A percentile compares a stretch with the other conserved stretches of the same genome.
phyloP scores from a whole-genome alignment of 2,329 filamentous ascomycete species.

The Coniochaeta prunicola region DNA sequence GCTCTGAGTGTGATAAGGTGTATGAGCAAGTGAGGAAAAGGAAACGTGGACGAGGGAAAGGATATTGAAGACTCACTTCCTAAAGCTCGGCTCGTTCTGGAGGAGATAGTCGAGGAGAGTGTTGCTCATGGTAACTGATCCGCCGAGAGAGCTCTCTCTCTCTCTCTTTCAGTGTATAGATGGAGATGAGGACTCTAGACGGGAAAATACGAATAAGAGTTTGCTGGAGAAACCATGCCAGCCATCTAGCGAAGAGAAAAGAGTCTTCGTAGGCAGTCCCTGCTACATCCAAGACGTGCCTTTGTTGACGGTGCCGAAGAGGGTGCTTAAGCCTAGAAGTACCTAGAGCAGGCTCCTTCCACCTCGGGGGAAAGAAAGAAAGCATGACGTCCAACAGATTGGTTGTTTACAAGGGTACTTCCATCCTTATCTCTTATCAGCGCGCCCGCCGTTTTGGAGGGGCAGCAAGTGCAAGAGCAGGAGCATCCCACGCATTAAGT shows the following conservation, averaged over 20 bases:
- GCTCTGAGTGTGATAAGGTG: slow-evolving; percentile 12
- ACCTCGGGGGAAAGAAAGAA: not conserved
- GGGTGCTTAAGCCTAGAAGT: not conserved
- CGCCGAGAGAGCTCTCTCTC: too few species aligned
- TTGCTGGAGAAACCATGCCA: slow-evolving; percentile 2
- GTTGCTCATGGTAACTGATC: slow-evolving; percentile 7
- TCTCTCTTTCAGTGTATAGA: not conserved
- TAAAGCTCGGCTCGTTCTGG: slow-evolving; percentile 20
- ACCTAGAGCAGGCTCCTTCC: too few species aligned
- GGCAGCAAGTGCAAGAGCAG: not conserved
- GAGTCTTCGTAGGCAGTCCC: slow-evolving; percentile 16
- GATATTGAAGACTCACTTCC: slow-evolving; percentile 14
- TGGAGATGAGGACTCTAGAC: not conserved
- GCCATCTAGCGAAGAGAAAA: slow-evolving; percentile 16
- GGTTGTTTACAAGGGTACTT: slow-evolving; percentile 2
- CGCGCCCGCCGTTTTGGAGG: slow-evolving; percentile 2
- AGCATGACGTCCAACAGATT: slow-evolving; percentile 9
- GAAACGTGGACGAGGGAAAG: not conserved
- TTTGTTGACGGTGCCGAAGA: not conserved
- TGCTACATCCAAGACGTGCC: not conserved
- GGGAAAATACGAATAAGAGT: not conserved
- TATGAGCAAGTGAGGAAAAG: slow-evolving; percentile 2
- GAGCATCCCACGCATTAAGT: too few species aligned
- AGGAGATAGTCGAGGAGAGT: slow-evolving; percentile 20
- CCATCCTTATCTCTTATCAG: slow-evolving; percentile 13